Evolutionary conservation across 306 rosid species (phyloP).

Genomic region (Sicyos edulis): DNA sequence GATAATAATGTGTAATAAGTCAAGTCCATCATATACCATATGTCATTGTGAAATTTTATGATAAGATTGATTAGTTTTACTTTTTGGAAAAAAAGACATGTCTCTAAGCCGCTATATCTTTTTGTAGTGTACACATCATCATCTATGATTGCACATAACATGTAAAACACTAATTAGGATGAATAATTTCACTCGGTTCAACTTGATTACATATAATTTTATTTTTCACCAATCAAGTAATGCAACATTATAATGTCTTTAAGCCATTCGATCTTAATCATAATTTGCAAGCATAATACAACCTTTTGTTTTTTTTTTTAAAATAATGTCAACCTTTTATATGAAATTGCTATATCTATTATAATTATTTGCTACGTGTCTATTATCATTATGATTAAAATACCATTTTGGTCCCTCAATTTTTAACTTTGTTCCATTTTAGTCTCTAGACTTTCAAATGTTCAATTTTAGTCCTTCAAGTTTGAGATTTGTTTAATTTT

Average conservation of each 20-base stretch:
- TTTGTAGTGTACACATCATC: neutral
- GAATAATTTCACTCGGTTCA: conserved; percentile 14
- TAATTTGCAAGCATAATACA: neutral
- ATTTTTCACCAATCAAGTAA: conserved; percentile 6
- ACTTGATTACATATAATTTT: neutral
- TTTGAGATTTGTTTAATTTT: no score
- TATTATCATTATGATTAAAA: no score
- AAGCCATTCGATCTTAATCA: neutral
- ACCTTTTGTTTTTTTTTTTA: neutral
- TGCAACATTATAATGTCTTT: neutral
- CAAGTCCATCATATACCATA: no score
- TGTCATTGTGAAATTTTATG: no score
- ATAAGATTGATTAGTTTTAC: no score
- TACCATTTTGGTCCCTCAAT: no score
- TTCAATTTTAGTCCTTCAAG: no score
- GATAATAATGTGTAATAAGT: no score
- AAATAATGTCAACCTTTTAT: neutral
- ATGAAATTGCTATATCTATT: neutral
- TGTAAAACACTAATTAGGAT: conserved; percentile 1
- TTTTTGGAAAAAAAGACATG: no score
- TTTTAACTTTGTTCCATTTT: no score
- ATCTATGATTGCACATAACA: conserved; percentile 2
- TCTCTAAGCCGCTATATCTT: neutral
- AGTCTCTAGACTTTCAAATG: no score
- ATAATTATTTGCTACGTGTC: neutral